A percentile compares a stretch with the other conserved stretches of the same genome.
Evolutionary conservation across 148 eudicot species (phyloP).

Genomic region (Diospyros kaki): DNA sequence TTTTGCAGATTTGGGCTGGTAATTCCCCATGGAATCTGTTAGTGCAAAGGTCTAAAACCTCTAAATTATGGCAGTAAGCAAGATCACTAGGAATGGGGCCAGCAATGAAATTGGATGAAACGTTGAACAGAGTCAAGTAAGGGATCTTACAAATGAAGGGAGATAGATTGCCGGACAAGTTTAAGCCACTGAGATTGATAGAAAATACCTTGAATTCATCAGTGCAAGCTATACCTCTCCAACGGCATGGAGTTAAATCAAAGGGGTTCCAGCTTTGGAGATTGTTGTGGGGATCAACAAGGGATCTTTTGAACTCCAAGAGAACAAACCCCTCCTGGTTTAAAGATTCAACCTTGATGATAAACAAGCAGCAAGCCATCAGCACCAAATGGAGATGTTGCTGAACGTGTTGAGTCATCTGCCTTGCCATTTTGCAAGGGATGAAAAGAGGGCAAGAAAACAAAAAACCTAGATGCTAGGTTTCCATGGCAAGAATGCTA

Average conservation of each 20-base stretch:
- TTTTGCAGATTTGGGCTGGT: slow-evolving; percentile 30
- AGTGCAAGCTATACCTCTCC: slow-evolving; percentile 41
- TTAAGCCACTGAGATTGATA: slow-evolving; percentile 27
- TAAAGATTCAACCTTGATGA: slow-evolving; percentile 26
- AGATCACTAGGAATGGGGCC: slow-evolving; percentile 45
- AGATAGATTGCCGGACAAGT: slow-evolving; percentile 41
- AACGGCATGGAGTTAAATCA: slow-evolving; percentile 42
- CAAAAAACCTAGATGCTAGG: background rate
- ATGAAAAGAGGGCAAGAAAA: slow-evolving; percentile 4
- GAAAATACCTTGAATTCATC: slow-evolving; percentile 28
- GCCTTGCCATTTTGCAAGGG: slow-evolving; percentile 24
- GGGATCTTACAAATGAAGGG: slow-evolving; percentile 44
- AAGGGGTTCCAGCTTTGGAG: slow-evolving; percentile 40
- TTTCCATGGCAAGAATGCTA: background rate
- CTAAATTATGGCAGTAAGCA: slow-evolving; percentile 26
- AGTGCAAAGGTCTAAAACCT: slow-evolving; percentile 52
- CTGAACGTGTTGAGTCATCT: slow-evolving; percentile 9
- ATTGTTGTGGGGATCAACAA: slow-evolving; percentile 33
- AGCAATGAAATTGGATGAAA: slow-evolving; percentile 43
- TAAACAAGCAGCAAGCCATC: slow-evolving; percentile 12
- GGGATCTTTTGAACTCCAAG: slow-evolving; percentile 41
- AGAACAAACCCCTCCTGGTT: slow-evolving; percentile 47
- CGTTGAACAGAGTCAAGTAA: slow-evolving; percentile 27
- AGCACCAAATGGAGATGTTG: slow-evolving; percentile 18
- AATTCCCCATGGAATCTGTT: slow-evolving; percentile 38